phyloP scores from a whole-genome alignment of 2,329 filamentous ascomycete genomes.

The Sclerotinia glacialis region DNA sequence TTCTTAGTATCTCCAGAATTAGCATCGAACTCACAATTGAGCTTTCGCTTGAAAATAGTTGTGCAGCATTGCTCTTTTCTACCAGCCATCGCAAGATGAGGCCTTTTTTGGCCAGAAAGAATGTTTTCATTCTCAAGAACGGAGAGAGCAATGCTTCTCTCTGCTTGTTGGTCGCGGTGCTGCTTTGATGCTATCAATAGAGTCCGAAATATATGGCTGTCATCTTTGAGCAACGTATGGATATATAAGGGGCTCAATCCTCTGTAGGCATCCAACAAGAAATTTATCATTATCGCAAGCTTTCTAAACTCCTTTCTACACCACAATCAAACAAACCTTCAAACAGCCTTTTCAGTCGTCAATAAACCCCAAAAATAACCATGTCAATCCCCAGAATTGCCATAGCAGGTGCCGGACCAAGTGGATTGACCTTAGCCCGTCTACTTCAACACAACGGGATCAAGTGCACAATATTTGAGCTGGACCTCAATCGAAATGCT shows the following conservation, averaged over 20 bases:
- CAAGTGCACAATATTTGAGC: slow-evolving; percentile 37
- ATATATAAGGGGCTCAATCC: not conserved
- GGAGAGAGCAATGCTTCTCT: not conserved
- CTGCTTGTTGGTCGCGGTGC: not conserved
- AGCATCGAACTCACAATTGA: not conserved
- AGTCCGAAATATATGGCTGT: not conserved
- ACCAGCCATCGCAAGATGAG: not conserved
- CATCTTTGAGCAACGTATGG: not conserved
- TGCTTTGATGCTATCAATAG: not conserved
- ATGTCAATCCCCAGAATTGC: slow-evolving; percentile 27
- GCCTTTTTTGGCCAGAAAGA: not conserved
- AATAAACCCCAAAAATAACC: not conserved
- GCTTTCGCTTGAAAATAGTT: not conserved
- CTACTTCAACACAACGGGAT: slow-evolving; percentile 34
- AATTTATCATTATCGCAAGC: not conserved
- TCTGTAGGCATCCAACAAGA: not conserved
- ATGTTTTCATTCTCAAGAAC: too few species aligned
- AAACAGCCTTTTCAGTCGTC: not conserved
- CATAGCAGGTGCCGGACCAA: slow-evolving; percentile 30
- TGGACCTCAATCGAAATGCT: slow-evolving; percentile 28
- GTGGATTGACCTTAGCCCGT: slow-evolving; percentile 29
- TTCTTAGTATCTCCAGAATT: not conserved
- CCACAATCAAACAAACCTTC: not conserved
- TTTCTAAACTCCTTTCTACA: not conserved
- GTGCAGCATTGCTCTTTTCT: not conserved